phyloP scores from a whole-genome alignment of 495 filamentous ascomycete genomes.

The Melanomma pulvis-pyrius region DNA sequence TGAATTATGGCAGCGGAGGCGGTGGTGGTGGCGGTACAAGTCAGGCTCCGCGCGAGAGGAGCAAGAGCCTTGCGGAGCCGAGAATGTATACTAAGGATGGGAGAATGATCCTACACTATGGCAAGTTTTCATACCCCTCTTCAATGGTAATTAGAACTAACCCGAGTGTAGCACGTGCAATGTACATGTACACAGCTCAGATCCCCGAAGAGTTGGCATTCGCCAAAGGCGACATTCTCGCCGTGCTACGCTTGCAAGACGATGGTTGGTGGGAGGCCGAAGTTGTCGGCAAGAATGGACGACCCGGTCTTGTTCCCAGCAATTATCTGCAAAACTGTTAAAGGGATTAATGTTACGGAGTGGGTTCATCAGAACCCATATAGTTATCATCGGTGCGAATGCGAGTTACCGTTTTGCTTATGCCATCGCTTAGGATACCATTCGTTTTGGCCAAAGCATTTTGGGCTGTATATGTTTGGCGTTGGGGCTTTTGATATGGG shows the following conservation, averaged over 20 bases:
- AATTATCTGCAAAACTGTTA: conserved; percentile 87
- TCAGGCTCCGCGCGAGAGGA: conserved; percentile 62
- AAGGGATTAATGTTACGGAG: neutral
- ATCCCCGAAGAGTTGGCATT: conserved; percentile 96
- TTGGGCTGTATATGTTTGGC: neutral
- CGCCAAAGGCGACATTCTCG: conserved; percentile 86
- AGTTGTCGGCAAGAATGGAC: conserved; percentile 72
- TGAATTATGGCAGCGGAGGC: conserved; percentile 25
- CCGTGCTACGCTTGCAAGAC: conserved; percentile 89
- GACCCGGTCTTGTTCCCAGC: conserved; percentile 87
- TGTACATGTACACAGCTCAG: conserved; percentile 91
- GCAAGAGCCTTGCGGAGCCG: conserved; percentile 76
- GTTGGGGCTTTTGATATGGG: neutral
- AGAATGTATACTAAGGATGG: conserved; percentile 84
- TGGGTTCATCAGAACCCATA: neutral
- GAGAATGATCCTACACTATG: conserved; percentile 84
- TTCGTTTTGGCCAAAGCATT: neutral
- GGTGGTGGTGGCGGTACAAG: conserved; percentile 33
- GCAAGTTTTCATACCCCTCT: conserved; percentile 58
- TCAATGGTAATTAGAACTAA: conserved; percentile 19
- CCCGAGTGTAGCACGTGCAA: conserved; percentile 72
- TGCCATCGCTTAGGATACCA: neutral
- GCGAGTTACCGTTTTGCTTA: neutral
- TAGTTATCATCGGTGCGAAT: neutral
- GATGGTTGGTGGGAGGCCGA: conserved; percentile 99